Conservation (phyloP, 495 filamentous ascomycete genomes). For the Aspergillus homomorphus region DNA sequence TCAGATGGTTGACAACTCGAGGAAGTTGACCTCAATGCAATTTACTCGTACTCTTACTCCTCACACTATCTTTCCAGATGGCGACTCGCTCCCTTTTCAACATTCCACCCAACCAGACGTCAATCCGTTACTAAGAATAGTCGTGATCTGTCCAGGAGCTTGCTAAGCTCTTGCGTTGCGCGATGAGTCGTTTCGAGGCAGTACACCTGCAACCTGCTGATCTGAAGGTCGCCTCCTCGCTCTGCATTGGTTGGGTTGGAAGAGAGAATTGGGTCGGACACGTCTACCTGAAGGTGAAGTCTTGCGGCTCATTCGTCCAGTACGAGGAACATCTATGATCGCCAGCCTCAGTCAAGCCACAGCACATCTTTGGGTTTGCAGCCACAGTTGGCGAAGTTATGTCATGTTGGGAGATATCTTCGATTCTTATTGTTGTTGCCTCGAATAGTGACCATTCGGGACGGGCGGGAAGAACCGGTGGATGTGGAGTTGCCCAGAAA, state of each 20-base stretch:
- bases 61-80: not conserved
- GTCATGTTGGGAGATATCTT: no score
- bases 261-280: not conserved
- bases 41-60: not conserved
- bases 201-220: not conserved
- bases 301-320: not conserved
- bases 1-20: no score
- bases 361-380: not conserved
- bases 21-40: no score
- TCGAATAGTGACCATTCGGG: not conserved
- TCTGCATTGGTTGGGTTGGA: not conserved
- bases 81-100: not conserved
- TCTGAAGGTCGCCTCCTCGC: not conserved
- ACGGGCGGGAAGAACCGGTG: constrained; percentile 5
- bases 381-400: not conserved
- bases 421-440: no score
- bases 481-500: not conserved
- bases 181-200: not conserved
- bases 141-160: not conserved
- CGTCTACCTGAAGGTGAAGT: no score
- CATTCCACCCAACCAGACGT: not conserved
- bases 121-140: not conserved
- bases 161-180: not conserved
- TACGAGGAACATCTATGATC: not conserved
- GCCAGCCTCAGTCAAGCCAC: not conserved